phyloP scores from a whole-genome alignment of 345 rosid genomes.

The Citrus reticulata region DNA sequence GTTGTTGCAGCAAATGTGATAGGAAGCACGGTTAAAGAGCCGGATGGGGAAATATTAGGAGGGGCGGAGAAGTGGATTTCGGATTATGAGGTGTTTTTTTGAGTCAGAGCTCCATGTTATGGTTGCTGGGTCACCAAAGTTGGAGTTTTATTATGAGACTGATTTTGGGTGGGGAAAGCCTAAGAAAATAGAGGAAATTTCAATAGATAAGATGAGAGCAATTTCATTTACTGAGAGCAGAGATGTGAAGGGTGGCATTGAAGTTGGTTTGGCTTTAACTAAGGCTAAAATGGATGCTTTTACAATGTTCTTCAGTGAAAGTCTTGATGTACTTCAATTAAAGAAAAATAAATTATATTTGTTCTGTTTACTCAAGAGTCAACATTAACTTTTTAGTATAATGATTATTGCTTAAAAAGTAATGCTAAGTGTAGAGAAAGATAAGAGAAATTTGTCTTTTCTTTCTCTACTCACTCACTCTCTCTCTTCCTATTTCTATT shows the following conservation, averaged over 20 bases:
- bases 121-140: constrained; percentile 36
- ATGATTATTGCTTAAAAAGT: too few species aligned
- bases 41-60: constrained; percentile 20
- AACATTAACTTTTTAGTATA: too few species aligned
- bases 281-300: constrained; percentile 21
- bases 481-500: accelerated
- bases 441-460: too few species aligned
- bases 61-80: constrained; percentile 36
- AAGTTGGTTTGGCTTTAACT: constrained; percentile 35
- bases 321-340: constrained; percentile 1
- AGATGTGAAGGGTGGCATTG: constrained; percentile 34
- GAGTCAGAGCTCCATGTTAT: constrained; percentile 16
- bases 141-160: constrained; percentile 29
- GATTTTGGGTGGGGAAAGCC: constrained; percentile 55
- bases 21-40: constrained; percentile 24
- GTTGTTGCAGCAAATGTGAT: constrained; percentile 33
- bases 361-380: too few species aligned
- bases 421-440: too few species aligned
- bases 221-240: constrained; percentile 28
- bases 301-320: neutral
- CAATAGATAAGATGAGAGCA: constrained; percentile 18
- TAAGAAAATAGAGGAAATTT: constrained; percentile 34
- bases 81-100: constrained; percentile 6
- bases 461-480: too few species aligned
- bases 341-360: too few species aligned